These are phyloP conservation scores for Hawksworthiomyces lignivorus DNA, from an alignment of 2,329 filamentous ascomycete genomes.

Conservation along the genomic window DNA sequence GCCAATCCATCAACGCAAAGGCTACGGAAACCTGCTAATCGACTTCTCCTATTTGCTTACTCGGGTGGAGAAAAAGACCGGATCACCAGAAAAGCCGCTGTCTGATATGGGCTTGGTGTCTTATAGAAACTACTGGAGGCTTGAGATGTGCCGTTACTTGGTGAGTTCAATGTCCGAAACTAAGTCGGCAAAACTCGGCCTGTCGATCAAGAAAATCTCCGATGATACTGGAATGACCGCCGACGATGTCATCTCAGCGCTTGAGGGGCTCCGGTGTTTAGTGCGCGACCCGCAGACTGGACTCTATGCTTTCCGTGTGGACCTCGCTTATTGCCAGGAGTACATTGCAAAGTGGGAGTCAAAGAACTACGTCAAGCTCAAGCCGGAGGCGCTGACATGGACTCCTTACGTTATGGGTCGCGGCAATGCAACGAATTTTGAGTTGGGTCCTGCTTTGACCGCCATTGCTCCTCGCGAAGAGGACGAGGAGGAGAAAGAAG, in stretches of 20 bases:
- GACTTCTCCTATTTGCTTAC: conserved; percentile 98
- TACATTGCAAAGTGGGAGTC: conserved; percentile 85
- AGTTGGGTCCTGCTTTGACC: conserved; percentile 71
- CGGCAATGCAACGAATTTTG: conserved; percentile 72
- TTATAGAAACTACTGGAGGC: conserved; percentile 94
- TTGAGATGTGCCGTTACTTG: conserved; percentile 79
- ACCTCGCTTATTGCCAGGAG: conserved; percentile 75
- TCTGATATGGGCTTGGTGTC: conserved; percentile 98
- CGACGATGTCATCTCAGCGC: conserved; percentile 88
- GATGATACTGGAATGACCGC: conserved; percentile 90
- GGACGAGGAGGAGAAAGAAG: conserved; percentile 41
- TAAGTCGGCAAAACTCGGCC: conserved; percentile 34
- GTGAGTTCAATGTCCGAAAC: conserved; percentile 44
- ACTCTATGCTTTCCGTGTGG: conserved; percentile 81
- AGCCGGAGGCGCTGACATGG: conserved; percentile 77
- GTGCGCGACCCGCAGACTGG: conserved; percentile 85
- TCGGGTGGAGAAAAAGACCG: conserved; percentile 84
- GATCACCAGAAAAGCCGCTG: conserved; percentile 92
- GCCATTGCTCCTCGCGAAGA: conserved; percentile 84
- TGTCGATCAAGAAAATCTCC: conserved; percentile 64
- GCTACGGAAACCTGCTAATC: conserved; percentile 92
- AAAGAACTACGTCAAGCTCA: conserved; percentile 80
- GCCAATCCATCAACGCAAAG: conserved; percentile 93
- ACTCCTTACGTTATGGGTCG: conserved; percentile 96
- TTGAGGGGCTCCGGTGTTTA: conserved; percentile 83